Evolutionary conservation across 2,329 filamentous ascomycete genomes (phyloP), one percentile per base, ranked within the genome.

Genomic region (Colletotrichum lini): DNA sequence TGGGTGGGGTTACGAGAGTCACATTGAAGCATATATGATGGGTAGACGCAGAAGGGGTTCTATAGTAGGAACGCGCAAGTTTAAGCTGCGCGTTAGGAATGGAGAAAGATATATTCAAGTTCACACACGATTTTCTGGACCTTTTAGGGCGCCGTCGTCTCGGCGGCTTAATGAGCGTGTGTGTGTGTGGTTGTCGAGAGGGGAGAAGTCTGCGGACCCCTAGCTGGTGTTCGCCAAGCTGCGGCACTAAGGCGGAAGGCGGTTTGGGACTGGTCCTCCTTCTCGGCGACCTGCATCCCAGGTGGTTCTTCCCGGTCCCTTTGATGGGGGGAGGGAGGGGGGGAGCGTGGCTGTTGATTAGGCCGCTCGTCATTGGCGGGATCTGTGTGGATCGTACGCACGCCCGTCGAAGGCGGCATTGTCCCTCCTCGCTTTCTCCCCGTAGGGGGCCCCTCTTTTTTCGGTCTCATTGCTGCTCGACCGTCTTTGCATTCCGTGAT

Each of bases 1-100:
- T 53, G 73, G 54, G 72, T 75, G 66, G 68, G 74, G 57, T 68
- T 78, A 67, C 65, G 76, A 58, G 73, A 79, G 73, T 76, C 79
- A 81, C 65, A 72, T 71, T 59, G 64, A 53, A 56, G 59, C 69
- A 73, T 73, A 73, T 72, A 72, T 73, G 72, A 65, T 61, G 60
- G 49, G 72, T 72, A 72, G 72, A 72, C 45, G 58, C 30, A 26
- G 64, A 63, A 65, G 63, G 30, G 56, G 52, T 54, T 65, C 64
- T 57, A 65, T 62, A 65, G 69, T 69, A 52, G 64, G 56, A 65
- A 65, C 26, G 61, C 18, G 57, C 30, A 40, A 66, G 60, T 50
- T 44, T 13, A 59, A 72, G 64, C 62, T 53, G 67, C 57, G 56
- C 54, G 63, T 72, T 67, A 35, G 57, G 61, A 64, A 63, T 61